Base-by-base conservation (phyloP, 1,139 yeast species). In the Pichia sp. region DNA sequence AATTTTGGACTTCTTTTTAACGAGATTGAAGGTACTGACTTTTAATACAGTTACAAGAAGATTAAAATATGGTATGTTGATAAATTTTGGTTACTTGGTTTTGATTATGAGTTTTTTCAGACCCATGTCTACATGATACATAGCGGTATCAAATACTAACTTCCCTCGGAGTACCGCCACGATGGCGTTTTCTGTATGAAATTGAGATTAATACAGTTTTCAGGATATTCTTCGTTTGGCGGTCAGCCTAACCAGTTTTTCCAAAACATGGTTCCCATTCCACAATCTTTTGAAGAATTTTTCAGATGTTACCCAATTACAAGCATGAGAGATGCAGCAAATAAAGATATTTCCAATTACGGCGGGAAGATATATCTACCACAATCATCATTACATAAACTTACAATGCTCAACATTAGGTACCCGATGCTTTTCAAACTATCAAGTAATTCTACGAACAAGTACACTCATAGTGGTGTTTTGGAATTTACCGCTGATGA, bases 301-400 rank as follows among this genome's bases (percentile, higher is more conserved):
- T 92, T 86, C 69, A 75, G 98, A 58, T 85, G 96, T 59, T 92
- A 88, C 61, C 97, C 97, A 3, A 76, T 90, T 37, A 74, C 83
- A 3, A 86, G 86, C 95, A 85, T 87, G 92, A 85, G 95, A 4
- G 95, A 87, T 51, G 68, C 72, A 49, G 78, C 75, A 37, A 71
- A 95, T 36, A 83, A 81, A 55, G 92, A 83, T 49, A 87, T 81
- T 52, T 83, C 95, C 49, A 90, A 92, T 60, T 90, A 67, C 64
- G 97, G 98, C n/a, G 99, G 98, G 53, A 92, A 94, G 69, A 87
- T 92, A 50, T 88, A 90, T 52, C 65, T 92, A 47, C 99, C 99
- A 4, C 94, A 95, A 27, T 85, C 95, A 40, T 94, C 97, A 1
- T 73, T 94, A 53, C 85, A 83, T 63, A 88, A 85, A 60, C 72